Percentiles rank a stretch among this genome's conserved stretches.
Evolutionary conservation across 2,329 filamentous ascomycete genomes (phyloP).

Genomic region (Calonectria ilicicola): DNA sequence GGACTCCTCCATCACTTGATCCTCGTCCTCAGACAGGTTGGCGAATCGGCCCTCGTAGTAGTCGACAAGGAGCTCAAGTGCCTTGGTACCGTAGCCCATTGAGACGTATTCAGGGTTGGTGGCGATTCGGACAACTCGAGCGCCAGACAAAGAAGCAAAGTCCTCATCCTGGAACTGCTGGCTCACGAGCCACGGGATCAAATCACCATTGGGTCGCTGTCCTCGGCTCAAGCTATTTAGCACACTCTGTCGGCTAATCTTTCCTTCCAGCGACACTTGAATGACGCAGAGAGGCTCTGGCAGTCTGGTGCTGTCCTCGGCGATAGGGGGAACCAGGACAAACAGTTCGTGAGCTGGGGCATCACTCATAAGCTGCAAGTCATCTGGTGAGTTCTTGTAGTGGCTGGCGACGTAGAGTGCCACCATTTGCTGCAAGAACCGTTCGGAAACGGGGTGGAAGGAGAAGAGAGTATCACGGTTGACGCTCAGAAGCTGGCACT

Average conservation of each 20-base stretch:
- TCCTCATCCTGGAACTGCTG: slow-evolving; percentile 99
- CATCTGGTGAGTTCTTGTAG: slow-evolving; percentile 98
- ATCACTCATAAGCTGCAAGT: slow-evolving; percentile 98
- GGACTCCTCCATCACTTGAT: slow-evolving; percentile 64
- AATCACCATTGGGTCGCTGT: slow-evolving; percentile 87
- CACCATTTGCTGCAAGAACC: slow-evolving; percentile 98
- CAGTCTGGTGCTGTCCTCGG: slow-evolving; percentile 80
- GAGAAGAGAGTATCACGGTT: slow-evolving; percentile 98
- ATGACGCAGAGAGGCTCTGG: slow-evolving; percentile 96
- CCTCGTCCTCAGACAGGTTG: slow-evolving; percentile 80
- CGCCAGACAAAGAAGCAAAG: slow-evolving; percentile 93
- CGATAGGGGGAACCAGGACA: slow-evolving; percentile 88
- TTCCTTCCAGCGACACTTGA: slow-evolving; percentile 93
- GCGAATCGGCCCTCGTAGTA: slow-evolving; percentile 97
- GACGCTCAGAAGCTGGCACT: slow-evolving; percentile 92
- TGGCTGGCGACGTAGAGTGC: slow-evolving; percentile 96
- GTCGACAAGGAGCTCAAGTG: slow-evolving; percentile 86
- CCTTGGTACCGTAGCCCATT: slow-evolving; percentile 95
- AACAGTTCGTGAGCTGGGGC: slow-evolving; percentile 97
- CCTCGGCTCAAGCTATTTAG: slow-evolving; percentile 90
- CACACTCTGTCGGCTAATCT: slow-evolving; percentile 93
- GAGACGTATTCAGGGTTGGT: slow-evolving; percentile 93
- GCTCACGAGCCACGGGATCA: slow-evolving; percentile 97
- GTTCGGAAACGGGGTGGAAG: slow-evolving; percentile 96
- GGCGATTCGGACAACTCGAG: slow-evolving; percentile 91